These are phyloP conservation scores for Pyricularia grisea DNA, from an alignment of 2,329 filamentous ascomycete species.

Conservation along the genomic window DNA sequence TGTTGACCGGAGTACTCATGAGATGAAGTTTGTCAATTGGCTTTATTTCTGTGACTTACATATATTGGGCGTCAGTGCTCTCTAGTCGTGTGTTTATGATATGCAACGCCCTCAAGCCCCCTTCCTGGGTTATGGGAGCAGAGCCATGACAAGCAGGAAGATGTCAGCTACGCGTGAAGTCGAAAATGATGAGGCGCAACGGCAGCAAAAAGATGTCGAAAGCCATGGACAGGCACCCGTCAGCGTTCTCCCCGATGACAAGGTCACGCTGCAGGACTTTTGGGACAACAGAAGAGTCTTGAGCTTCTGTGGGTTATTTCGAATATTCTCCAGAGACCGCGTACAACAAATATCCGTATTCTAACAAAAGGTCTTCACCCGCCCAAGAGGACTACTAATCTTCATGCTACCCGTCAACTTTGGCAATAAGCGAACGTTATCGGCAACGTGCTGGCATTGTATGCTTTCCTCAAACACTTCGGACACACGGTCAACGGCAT, in stretches of 20 bases:
- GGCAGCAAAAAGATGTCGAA: not conserved
- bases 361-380: no score
- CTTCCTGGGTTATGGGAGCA: not conserved
- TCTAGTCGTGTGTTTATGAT: not conserved
- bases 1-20: not conserved
- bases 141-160: not conserved
- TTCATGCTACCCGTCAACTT: slow-evolving; percentile 20
- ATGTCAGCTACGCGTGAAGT: not conserved
- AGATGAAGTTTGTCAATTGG: not conserved
- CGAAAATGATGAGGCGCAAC: not conserved
- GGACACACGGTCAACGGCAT: slow-evolving; percentile 12
- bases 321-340: no score
- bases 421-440: slow-evolving; percentile 18
- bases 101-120: not conserved
- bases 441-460: slow-evolving; percentile 20
- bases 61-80: not conserved
- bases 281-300: not conserved
- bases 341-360: no score
- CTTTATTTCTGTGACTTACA: not conserved
- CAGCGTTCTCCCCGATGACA: not conserved
- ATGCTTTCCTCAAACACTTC: slow-evolving; percentile 16
- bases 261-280: not conserved
- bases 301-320: not conserved
- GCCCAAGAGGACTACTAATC: slow-evolving; percentile 15
- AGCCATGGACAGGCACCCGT: not conserved